Conservation (phyloP, 805 yeast species). For the Metschnikowia lachancei region DNA sequence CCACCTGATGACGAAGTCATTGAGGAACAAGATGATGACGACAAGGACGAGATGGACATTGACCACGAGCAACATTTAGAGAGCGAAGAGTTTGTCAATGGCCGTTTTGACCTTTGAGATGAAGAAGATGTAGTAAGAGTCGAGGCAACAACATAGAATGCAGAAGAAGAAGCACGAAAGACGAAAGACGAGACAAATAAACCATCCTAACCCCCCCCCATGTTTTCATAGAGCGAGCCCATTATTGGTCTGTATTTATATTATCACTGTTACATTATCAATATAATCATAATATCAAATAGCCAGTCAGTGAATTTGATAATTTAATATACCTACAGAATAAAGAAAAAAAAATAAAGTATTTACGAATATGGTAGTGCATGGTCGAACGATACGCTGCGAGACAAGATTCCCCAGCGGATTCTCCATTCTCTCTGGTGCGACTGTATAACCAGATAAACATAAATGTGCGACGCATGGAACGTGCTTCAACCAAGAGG, state of each 20-base stretch:
- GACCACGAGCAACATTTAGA: constrained; percentile 57
- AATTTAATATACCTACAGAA: background rate
- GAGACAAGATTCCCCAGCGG: no score
- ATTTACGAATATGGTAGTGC: no score
- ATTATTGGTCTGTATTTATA: constrained; percentile 8
- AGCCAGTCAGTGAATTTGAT: background rate
- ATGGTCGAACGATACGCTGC: no score
- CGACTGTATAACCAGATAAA: no score
- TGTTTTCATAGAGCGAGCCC: constrained; percentile 9
- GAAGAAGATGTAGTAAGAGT: background rate
- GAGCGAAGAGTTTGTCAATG: constrained; percentile 79
- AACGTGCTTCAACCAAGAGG: background rate
- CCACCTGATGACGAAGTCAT: constrained; percentile 85
- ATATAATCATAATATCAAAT: constrained; percentile 1
- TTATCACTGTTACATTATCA: constrained; percentile 7
- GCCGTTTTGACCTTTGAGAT: constrained; percentile 73
- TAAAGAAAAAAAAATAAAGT: no score
- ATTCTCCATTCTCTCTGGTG: no score
- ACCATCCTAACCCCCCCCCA: background rate
- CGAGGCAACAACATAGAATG: background rate
- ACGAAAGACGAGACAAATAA: background rate
- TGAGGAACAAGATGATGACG: constrained; percentile 54
- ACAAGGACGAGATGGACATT: constrained; percentile 50
- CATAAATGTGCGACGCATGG: no score
- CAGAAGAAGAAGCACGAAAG: no score